These are phyloP conservation scores for Agrostemma githago DNA, from an alignment of 148 eudicot species.

Conservation along the genomic window DNA sequence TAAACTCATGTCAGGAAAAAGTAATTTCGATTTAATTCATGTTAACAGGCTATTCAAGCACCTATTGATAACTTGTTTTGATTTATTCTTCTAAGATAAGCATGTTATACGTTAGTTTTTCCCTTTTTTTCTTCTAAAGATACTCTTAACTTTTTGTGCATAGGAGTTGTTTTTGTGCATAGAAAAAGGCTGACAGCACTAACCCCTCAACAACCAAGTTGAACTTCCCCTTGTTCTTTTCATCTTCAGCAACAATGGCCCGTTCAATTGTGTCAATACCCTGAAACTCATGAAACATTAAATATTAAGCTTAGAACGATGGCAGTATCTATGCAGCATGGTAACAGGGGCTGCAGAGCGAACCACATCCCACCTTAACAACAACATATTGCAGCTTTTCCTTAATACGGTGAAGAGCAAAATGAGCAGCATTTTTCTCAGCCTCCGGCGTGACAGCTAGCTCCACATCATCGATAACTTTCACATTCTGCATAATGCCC, in stretches of 20 bases:
- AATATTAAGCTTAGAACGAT: neutral
- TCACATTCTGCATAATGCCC: constrained; percentile 50
- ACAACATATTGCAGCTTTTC: constrained; percentile 61
- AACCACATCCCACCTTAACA: constrained; percentile 57
- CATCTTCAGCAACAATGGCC: constrained; percentile 51
- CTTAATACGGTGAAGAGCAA: constrained; percentile 53
- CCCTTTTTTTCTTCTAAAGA: too few relatives aligned
- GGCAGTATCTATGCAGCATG: neutral
- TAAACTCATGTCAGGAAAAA: too few relatives aligned
- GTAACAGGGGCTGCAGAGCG: neutral
- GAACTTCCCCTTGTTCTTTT: constrained; percentile 40
- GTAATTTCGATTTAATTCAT: too few relatives aligned
- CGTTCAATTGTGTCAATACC: constrained; percentile 78
- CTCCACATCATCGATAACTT: constrained; percentile 44
- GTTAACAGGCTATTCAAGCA: too few relatives aligned
- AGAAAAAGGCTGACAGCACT: constrained; percentile 24
- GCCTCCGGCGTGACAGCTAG: constrained; percentile 45
- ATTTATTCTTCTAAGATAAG: too few relatives aligned
- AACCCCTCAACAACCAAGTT: constrained; percentile 86
- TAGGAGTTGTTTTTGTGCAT: too few relatives aligned
- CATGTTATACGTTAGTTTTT: too few relatives aligned
- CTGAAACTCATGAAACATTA: constrained; percentile 36
- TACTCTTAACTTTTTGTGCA: too few relatives aligned
- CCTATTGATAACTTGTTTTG: too few relatives aligned
- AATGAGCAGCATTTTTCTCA: constrained; percentile 50